A percentile compares a stretch with the other conserved stretches of the same genome.
These are phyloP conservation scores for Galium porrigens DNA, from an alignment of 305 asterid species.

Conservation along the genomic window DNA sequence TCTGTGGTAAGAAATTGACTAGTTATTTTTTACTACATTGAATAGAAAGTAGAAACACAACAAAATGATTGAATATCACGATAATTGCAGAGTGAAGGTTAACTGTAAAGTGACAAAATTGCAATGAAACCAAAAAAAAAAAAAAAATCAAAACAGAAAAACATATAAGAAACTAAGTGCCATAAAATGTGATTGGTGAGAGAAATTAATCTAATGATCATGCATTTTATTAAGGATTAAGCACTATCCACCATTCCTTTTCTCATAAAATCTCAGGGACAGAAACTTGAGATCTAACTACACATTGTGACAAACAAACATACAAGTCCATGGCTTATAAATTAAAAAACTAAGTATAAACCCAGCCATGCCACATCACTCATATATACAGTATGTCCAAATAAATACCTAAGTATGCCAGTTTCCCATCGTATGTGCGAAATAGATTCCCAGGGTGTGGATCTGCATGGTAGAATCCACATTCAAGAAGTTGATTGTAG, in stretches of 20 bases:
- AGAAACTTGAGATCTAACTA: background rate
- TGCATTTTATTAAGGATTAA: background rate
- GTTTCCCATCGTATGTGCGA: constrained; percentile 81
- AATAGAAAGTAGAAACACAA: background rate
- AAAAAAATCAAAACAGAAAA: background rate
- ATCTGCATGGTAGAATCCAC: constrained; percentile 96
- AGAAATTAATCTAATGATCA: background rate
- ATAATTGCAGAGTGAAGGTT: background rate
- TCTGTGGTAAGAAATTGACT: constrained; percentile 30
- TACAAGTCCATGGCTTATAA: background rate
- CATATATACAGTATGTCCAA: background rate
- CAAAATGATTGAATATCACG: background rate
- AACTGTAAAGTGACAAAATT: background rate
- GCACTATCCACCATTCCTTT: background rate
- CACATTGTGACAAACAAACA: background rate
- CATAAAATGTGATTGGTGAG: background rate
- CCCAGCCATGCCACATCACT: background rate
- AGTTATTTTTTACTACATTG: background rate
- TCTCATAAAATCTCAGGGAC: background rate
- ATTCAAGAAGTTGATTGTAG: constrained; percentile 88
- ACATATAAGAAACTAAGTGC: background rate
- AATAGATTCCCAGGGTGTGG: constrained; percentile 97
- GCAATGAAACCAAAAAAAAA: background rate
- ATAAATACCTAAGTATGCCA: constrained; percentile 76
- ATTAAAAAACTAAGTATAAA: background rate